phyloP scores from a whole-genome alignment of 371 early-diverging fungal species.

The Thermomucor indicae-seudaticae region DNA sequence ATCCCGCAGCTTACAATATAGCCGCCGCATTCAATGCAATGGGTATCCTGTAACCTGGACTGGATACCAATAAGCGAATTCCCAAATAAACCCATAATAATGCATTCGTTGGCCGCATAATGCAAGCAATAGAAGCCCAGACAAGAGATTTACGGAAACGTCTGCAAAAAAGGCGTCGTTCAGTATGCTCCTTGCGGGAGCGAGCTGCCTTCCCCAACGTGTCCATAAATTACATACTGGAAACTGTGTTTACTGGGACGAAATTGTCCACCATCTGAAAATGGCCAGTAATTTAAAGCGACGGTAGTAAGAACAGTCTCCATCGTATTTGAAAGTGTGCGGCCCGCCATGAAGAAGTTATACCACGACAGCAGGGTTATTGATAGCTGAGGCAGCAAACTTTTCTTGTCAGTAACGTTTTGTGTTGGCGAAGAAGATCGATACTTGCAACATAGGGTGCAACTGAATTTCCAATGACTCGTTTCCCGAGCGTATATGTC shows the following conservation, averaged over 20 bases:
- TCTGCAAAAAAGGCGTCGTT: conserved; percentile 8
- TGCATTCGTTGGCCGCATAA: conserved; percentile 84
- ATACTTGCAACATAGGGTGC: conserved; percentile 33
- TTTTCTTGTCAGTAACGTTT: background rate
- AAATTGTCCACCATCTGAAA: conserved; percentile 6
- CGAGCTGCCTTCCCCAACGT: too few relatives aligned
- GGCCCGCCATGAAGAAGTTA: conserved; percentile 70
- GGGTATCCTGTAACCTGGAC: conserved; percentile 5
- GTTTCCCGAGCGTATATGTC: conserved; percentile 65
- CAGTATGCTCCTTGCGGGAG: background rate
- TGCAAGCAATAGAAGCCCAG: conserved; percentile 73
- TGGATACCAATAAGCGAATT: conserved; percentile 35
- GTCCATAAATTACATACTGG: too few relatives aligned
- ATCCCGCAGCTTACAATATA: conserved; percentile 22
- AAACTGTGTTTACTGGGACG: too few relatives aligned
- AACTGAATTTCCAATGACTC: conserved; percentile 25
- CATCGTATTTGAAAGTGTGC: conserved; percentile 71
- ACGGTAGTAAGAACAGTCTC: conserved; percentile 64
- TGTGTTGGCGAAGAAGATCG: too few relatives aligned
- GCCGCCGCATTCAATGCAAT: conserved; percentile 26
- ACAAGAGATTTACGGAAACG: conserved; percentile 46
- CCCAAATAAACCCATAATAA: conserved; percentile 80
- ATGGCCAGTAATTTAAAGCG: conserved; percentile 77
- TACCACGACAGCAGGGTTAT: conserved; percentile 77
- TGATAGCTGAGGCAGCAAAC: conserved; percentile 50